Base-by-base conservation (phyloP, 1,284 basidiomycete species). In the Limonomyces culmigenus region DNA sequence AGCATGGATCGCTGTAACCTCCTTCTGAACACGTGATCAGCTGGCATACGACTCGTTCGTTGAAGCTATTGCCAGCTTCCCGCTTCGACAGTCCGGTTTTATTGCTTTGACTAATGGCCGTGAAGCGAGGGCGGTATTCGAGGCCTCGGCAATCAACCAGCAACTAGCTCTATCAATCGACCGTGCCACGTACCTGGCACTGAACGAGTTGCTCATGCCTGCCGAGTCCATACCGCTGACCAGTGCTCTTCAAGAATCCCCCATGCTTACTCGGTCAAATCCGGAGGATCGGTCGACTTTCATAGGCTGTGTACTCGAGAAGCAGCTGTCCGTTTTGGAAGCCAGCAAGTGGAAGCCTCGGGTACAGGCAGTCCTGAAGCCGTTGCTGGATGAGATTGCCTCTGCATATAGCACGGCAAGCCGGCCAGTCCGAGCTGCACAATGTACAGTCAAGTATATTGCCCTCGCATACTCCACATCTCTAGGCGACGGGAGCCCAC, bases 91-190 rank as follows among this genome's bases (percentile, higher is more conserved):
- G 6, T 51, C 55, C 12, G 52, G 53, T 2, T 52, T 72, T 31
- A 43, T 49, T 3, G 41, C 56, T 6, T 45, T 51, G 15, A 47
- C 49, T 36, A 46, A 60, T 37, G 41, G 49, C 32, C 41, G 51
- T 37, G 33, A 50, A 37, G 32, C 49, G 15, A 41, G 39, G 8
- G 41, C 44, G 13, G 46, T 65, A 10, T 67, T 70, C 43, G 53
- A 57, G 14, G 37, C 51, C 1, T 58, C 55, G 12, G 46, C 58
- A 18, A 43, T 54, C 3, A 51, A 68, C 19, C 69, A 63, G 44
- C 71, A 75, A 40, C 59, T 81, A 8, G 65, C 58, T 1, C 50
- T 53, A 3, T 61, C 80, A 21, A 45, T 85, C 11, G 78, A 84
- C 41, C 56, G 73, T 16, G 53, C 74, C 15, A 77, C 79, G 0